A percentile compares a stretch with the other conserved stretches of the same genome.
phyloP scores from a whole-genome alignment of 495 filamentous ascomycete genomes.

The Neurospora africana region DNA sequence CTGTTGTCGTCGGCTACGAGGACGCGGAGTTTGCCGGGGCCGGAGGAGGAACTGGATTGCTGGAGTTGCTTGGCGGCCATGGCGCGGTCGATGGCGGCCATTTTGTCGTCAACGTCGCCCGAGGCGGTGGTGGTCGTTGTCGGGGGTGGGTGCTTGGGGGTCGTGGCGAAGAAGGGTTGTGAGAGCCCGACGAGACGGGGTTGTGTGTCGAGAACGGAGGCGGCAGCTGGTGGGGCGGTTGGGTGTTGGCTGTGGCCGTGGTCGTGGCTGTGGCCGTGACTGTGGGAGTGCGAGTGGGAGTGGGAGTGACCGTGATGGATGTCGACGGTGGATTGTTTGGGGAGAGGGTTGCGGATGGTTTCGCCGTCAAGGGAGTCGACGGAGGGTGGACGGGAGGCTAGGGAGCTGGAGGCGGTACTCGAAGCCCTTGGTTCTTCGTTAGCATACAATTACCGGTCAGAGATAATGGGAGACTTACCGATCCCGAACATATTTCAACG shows the following conservation, averaged over 20 bases:
- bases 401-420: slow-evolving; percentile 36
- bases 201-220: slow-evolving; percentile 39
- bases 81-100: slow-evolving; percentile 36
- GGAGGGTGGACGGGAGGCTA: slow-evolving; percentile 64
- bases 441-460: slow-evolving; percentile 5
- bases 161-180: slow-evolving; percentile 73
- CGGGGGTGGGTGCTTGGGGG: slow-evolving; percentile 26
- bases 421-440: slow-evolving; percentile 31
- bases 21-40: slow-evolving; percentile 59
- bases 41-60: slow-evolving; percentile 11
- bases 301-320: slow-evolving; percentile 8
- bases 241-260: background rate
- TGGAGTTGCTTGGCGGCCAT: slow-evolving; percentile 35
- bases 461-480: slow-evolving; percentile 32
- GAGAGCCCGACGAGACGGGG: slow-evolving; percentile 75
- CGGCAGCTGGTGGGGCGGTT: background rate
- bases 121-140: slow-evolving; percentile 1
- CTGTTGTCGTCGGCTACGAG: slow-evolving; percentile 93
- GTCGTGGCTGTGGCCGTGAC: background rate
- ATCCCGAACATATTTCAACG: slow-evolving; percentile 65
- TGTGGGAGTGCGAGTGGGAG: background rate
- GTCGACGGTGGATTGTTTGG: slow-evolving; percentile 20
- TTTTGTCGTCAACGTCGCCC: slow-evolving; percentile 18
- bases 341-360: slow-evolving; percentile 23
- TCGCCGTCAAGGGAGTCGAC: slow-evolving; percentile 65